Evolutionary conservation across 352 stramenopile species (phyloP), one percentile per base, ranked within the genome.

Genomic region (Globisporangium recalcitrans): DNA sequence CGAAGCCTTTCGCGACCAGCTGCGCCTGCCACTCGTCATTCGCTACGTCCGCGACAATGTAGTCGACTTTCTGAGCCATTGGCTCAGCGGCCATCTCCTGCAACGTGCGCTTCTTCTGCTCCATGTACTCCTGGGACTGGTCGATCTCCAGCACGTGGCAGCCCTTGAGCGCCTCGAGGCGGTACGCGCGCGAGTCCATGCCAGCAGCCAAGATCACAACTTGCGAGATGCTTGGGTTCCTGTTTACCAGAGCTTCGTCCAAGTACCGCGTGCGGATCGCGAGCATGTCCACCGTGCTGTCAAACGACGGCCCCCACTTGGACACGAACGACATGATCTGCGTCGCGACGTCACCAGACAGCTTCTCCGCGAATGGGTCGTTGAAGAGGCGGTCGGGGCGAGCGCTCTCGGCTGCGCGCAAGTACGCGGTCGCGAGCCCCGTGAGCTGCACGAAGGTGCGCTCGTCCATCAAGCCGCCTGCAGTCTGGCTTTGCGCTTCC

Each of bases 251-350:
- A 8, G 64, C 52, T 22, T 71, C 64, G 29, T 71, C 64, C 38
- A 71, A 58, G 51, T 65, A 71, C 34, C 60, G 56, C 60, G 64
- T 71, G 38, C 59, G 64, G 19, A 71, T 52, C 24, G 61, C 64
- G 19, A 71, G 22, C 48, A 69, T 51, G 46, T 71, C 44, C 53
- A 46, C 34, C 7, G 24, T 34, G 3, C 13, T 22, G 0, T 54
- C 36, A 1, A 46, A 11, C 6, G 36, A 54, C 1, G 32, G 22
- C 1, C 49, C 63, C 63, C 63, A 69, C 29, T 64, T 65, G 16
- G 44, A 40, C 9, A 53, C 60, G 13, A 53, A 16, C 27, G 49
- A 51, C 34, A 52, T 11, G 19, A 68, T 4, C 32, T 48, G 32
- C 14, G 46, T 34, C 8, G 13, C 42, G n/a, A 38, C 36, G 52